Conservation (phyloP, 2,329 filamentous ascomycete species). For the Xylaria sp. region DNA sequence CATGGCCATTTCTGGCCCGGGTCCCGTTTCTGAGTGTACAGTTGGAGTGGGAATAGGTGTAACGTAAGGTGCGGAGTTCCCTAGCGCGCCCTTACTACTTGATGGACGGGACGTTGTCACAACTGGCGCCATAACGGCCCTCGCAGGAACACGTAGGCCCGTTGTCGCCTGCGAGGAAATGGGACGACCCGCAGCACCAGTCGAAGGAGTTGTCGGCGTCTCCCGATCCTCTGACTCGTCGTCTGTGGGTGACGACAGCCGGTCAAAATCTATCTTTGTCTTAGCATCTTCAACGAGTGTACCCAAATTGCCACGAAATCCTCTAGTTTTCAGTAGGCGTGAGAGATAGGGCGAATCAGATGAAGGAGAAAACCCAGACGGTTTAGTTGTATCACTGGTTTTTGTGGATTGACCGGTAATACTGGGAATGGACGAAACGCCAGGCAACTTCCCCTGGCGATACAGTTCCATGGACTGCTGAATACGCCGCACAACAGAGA, state of each 20-base stretch:
- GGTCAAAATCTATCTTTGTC: conserved; percentile 57
- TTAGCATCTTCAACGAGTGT: conserved; percentile 65
- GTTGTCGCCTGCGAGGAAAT: conserved; percentile 32
- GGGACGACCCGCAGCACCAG: conserved; percentile 51
- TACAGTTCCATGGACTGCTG: conserved; percentile 59
- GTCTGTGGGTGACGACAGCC: conserved; percentile 52
- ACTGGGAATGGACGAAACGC: conserved; percentile 52
- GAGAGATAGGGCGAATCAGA: conserved; percentile 71
- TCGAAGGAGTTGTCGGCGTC: conserved; percentile 46
- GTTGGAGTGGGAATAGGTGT: conserved; percentile 46
- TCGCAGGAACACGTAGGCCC: conserved; percentile 63
- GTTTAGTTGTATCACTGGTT: conserved; percentile 33
- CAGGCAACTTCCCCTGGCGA: conserved; percentile 56
- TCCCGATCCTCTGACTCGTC: conserved; percentile 62
- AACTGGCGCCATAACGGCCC: conserved; percentile 59
- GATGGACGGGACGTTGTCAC: conserved; percentile 53
- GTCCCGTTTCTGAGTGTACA: conserved; percentile 35
- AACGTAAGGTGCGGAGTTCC: conserved; percentile 48
- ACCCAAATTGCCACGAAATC: conserved; percentile 64
- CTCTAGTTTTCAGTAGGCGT: conserved; percentile 64
- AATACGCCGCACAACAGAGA: conserved; percentile 57
- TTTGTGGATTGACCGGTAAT: conserved; percentile 33
- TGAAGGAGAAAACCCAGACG: conserved; percentile 57
- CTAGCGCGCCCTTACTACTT: conserved; percentile 61
- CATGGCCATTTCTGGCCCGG: conserved; percentile 38